Base-by-base conservation (phyloP, 106 monocot species). In the Dioscorea alata region DNA sequence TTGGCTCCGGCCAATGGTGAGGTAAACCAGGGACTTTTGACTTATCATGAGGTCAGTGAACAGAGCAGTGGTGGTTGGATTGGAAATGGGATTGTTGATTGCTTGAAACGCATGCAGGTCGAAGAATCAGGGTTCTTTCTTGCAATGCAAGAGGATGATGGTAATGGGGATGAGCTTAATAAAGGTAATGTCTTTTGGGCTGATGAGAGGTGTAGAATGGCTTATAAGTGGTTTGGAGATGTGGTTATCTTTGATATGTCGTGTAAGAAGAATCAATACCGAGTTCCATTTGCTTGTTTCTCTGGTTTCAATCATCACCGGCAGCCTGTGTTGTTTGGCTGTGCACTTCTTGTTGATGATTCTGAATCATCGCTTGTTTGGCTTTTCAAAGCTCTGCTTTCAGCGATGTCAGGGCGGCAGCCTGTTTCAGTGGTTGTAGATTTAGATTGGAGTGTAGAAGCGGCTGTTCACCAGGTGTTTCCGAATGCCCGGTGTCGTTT, bases 161-260 rank as follows among this genome's bases (percentile, higher is more conserved):
- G 42, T 42, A 42, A 42, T 42, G 42, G 42, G 42, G 42, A 42
- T 42, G 42, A 65, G 17, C 20, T 33, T 13, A 33, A 15, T 13
- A 33, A 15, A 12, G 42, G 42, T 10, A 67, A 49, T 67, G 19
- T 51, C 23, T 57, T 69, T 19, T 69, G 69, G 69, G 54, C 57
- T 6, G 69, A 69, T 51, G 57, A 25, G 33, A 69, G 32, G 25
- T 57, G 33, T 19, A 54, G 69, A 34, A 57, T 57, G 53, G 69
- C 52, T 19, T 69, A 69, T 16, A 69, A 33, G 9, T 57, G 18
- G 6, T 69, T 69, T 33, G 57, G 69, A 18, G 69, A 69, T 69
- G 53, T 57, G 0, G 57, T 69, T 18, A 54, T 4, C 19, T 57
- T 69, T 33, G 69, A 69, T 51, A 53, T 33, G 18, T 28, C 69